Evolutionary conservation across 139 green algal genomes (phyloP).

Genomic region (Nannochloris sp.): DNA sequence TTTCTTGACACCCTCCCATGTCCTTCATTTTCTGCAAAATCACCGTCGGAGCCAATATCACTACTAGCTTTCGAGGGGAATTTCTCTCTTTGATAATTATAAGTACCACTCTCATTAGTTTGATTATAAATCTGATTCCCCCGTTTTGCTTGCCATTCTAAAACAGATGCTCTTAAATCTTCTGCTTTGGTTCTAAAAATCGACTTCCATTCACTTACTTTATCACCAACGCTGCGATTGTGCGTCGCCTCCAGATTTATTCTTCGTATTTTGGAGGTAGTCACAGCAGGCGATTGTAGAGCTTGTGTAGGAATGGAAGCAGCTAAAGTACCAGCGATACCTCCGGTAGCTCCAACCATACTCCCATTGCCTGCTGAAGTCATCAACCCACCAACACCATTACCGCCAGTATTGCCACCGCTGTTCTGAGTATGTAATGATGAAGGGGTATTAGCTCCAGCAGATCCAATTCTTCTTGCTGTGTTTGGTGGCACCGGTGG

Average conservation of each 20-base stretch:
- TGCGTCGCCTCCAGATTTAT: constrained; percentile 38
- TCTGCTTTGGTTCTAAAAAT: constrained; percentile 29
- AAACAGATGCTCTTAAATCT: constrained; percentile 50
- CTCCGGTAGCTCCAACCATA: no score
- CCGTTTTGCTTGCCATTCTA: constrained; percentile 64
- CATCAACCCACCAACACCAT: neutral
- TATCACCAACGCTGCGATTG: constrained; percentile 31
- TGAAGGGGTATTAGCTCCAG: neutral
- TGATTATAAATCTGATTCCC: no score
- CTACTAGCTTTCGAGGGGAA: no score
- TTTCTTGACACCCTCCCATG: neutral
- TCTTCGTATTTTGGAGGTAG: constrained; percentile 39
- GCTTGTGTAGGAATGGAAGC: neutral
- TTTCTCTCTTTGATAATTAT: no score
- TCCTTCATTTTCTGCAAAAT: neutral
- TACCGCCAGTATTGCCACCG: neutral
- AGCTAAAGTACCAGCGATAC: neutral
- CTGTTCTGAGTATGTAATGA: neutral
- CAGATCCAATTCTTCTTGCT: neutral
- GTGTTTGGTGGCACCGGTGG: neutral
- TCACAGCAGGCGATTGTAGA: constrained; percentile 4
- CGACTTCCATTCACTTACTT: constrained; percentile 34
- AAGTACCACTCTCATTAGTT: no score
- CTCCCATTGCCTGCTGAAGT: neutral
- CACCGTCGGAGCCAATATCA: constrained; percentile 2